Conservation (phyloP, 2,329 filamentous ascomycete species). For the Peltaster fructicola region DNA sequence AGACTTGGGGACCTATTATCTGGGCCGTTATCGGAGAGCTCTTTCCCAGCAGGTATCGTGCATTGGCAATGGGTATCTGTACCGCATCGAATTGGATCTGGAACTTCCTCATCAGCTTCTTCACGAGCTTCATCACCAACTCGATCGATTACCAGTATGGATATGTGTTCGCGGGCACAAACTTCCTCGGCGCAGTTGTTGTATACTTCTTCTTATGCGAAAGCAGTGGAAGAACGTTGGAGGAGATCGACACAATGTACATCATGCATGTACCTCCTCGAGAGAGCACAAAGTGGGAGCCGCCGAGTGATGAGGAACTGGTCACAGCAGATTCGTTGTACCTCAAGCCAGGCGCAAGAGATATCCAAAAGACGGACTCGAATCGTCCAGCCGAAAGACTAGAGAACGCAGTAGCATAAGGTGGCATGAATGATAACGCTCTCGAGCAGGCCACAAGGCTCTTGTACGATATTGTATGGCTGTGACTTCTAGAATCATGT, state of each 20-base stretch:
- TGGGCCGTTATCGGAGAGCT: conserved; percentile 51
- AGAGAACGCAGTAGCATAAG: too few relatives aligned
- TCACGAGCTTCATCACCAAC: conserved; percentile 12
- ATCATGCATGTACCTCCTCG: conserved; percentile 23
- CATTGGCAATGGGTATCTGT: conserved; percentile 39
- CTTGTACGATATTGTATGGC: too few relatives aligned
- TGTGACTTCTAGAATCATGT: background rate
- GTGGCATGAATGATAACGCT: too few relatives aligned
- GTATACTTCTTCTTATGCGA: conserved; percentile 69
- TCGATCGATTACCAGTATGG: conserved; percentile 20
- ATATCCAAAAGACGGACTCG: conserved; percentile 14
- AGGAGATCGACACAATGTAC: conserved; percentile 71
- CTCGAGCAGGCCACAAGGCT: too few relatives aligned
- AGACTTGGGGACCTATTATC: conserved; percentile 54
- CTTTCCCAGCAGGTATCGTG: conserved; percentile 21
- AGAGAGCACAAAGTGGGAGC: conserved; percentile 15
- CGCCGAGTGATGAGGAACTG: conserved; percentile 10
- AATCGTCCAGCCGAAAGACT: too few relatives aligned
- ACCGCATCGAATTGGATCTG: conserved; percentile 45
- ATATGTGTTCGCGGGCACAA: conserved; percentile 18
- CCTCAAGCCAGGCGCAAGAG: conserved; percentile 9
- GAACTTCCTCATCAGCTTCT: conserved; percentile 17
- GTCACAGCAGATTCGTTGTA: conserved; percentile 11
- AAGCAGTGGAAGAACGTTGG: conserved; percentile 52
- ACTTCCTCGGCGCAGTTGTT: conserved; percentile 13